Base-by-base conservation (phyloP, 2,329 filamentous ascomycete genomes). In the Graphiopsis chlorocephala region DNA sequence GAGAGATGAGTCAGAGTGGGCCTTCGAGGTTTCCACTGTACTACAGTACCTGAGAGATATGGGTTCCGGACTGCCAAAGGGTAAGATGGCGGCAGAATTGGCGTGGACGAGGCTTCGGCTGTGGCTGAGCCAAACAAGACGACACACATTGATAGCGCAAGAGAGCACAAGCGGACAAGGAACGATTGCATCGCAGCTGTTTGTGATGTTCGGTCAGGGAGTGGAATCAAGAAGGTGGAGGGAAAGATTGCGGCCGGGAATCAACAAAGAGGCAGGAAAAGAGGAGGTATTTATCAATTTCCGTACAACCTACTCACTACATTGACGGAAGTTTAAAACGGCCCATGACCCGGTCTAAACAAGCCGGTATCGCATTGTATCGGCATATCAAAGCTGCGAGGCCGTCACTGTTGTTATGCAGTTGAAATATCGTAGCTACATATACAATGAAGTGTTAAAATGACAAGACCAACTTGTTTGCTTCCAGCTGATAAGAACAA, bases 21-120 rank as follows among this genome's bases (percentile, higher is more conserved):
- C 20, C 14, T 14, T 3, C n/a, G 20, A 35, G 26, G 0, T 3
- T 10, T 15, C 3, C 10, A 5, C 7, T 26, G 42, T 7, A 15
- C 11, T 23, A 14, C 17, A 61, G 61, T 65, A 74, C 72, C 70
- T 58, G 78, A 80, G 17, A 80, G 72, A 66, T 80, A 81, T 38
- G 78, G 78, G 65, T 77, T 80, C 42, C 76, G 75, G 17, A 81
- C 79, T 11, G 79, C 79, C 53, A 81, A 67, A 2, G 79, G 79
- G 68, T 80, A 81, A 1, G 79, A 80, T 5, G 79, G 79, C 10
- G 79, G 78, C 26, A 72, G 66, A 5, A 75, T 65, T 55, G 74
- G 74, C 6, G 71, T 68, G 57, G 69, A 73, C 4, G 60, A 28
- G 25, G 55, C 26, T 42, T 55, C 26, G 17, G 61, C 48, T 15